These are phyloP conservation scores for Termitomyces sp. DNA, from an alignment of 768 basidiomycete genomes.

Conservation along the genomic window DNA sequence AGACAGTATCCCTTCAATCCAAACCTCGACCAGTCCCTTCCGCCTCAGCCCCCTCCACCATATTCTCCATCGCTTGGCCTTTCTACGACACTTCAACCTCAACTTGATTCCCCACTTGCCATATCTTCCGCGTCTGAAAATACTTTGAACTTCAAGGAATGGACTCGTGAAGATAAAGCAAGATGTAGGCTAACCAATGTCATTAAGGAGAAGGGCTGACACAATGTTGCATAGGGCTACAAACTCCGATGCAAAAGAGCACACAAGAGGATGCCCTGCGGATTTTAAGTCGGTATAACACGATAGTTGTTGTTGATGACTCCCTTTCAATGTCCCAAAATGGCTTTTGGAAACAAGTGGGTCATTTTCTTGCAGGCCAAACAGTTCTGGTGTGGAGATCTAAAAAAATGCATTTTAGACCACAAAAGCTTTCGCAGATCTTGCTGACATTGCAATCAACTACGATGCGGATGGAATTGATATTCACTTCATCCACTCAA, in stretches of 20 bases:
- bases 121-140: not conserved
- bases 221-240: constrained; percentile 6
- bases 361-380: constrained; percentile 4
- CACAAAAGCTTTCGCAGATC: constrained; percentile 35
- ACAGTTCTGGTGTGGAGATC: not conserved
- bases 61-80: not conserved
- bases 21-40: not conserved
- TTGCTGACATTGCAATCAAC: constrained; percentile 41
- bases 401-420: constrained; percentile 24
- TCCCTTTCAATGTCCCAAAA: constrained; percentile 48
- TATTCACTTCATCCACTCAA: constrained; percentile 52
- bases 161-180: not conserved
- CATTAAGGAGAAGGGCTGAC: not conserved
- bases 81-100: not conserved
- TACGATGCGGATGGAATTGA: constrained; percentile 61
- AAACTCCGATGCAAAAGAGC: constrained; percentile 11
- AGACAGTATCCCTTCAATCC: not conserved
- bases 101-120: not conserved
- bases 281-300: constrained; percentile 43
- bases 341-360: constrained; percentile 45
- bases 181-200: not conserved
- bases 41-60: not conserved
- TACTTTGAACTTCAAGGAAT: not conserved
- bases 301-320: constrained; percentile 56
- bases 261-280: constrained; percentile 26